Base-by-base conservation (phyloP, 352 stramenopile species). In the Globisporangium viniferum region DNA sequence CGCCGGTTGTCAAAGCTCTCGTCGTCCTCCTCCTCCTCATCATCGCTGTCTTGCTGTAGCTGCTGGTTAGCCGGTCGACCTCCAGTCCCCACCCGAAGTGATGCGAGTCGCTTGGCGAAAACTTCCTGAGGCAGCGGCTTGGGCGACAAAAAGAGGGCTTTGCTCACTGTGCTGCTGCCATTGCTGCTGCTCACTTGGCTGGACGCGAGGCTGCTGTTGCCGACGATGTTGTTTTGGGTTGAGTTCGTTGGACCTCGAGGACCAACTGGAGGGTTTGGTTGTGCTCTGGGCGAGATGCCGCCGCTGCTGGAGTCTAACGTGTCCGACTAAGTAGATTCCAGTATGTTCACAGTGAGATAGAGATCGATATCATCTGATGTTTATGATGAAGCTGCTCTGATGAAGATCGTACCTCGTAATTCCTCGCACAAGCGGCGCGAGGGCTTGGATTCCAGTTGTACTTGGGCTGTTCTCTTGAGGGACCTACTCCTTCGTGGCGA, bases 291-390 rank as follows among this genome's bases (percentile, higher is more conserved):
- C n/a, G 64, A 69, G 20, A 61, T 56, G 6, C 53, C 64, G 5
- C 48, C 49, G 39, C 58, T 71, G 39, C 66, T 71, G 12, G 66
- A 66, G 29, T 71, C 66, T 8, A 71, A 54, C 10, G 66, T 71
- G n/a, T 71, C 66, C 0, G 66, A 71, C 66, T 70, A 18, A 8
- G 49, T 15, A 41, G 36, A 41, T 15, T 5, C 29, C 29, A 33
- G 29, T 33, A 41, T 41, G 8, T 14, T 12, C 36, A 35, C 33
- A 35, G 55, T 12, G 36, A 12, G 36, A 15, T 4, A 41, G 36
- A 41, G 8, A 15, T 15, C 36, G 10, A 41, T 41, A 41, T 15
- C 36, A 15, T 7, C 9, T 15, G 36, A 41, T 15, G 36, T 15
- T 12, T 41, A 14, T 3, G 36, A 41, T 8, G 36, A 41, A 41